Conservation (phyloP, 2,329 filamentous ascomycete species). For the Fusarium mundagurra region DNA sequence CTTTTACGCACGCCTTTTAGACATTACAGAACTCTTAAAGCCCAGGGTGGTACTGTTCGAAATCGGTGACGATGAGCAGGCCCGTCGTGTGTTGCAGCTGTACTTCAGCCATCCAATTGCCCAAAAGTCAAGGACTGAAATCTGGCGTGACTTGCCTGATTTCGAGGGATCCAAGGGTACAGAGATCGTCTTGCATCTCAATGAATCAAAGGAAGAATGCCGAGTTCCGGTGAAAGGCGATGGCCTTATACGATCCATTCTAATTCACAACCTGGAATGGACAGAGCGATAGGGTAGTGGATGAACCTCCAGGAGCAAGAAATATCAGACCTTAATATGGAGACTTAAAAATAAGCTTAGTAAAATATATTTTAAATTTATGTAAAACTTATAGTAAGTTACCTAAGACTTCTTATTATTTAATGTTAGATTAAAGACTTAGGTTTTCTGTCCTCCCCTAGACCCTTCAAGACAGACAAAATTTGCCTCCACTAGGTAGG, state of each 20-base stretch:
- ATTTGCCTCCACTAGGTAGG: not conserved
- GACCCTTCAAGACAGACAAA: not conserved
- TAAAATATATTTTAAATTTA: too few species aligned
- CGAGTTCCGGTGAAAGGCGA: constrained; percentile 55
- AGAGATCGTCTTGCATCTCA: constrained; percentile 37
- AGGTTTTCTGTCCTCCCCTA: not conserved
- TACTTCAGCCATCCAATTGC: constrained; percentile 48
- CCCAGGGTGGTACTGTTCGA: constrained; percentile 73
- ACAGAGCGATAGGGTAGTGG: not conserved
- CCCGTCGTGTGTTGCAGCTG: constrained; percentile 66
- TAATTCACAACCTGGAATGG: constrained; percentile 25
- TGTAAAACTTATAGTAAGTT: not conserved
- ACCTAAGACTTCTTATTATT: not conserved
- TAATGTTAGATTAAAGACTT: not conserved
- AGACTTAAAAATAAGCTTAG: too few species aligned
- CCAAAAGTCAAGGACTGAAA: constrained; percentile 59
- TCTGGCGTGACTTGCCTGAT: constrained; percentile 78
- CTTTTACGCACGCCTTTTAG: constrained; percentile 75
- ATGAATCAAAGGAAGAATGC: constrained; percentile 7
- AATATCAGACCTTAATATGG: not conserved
- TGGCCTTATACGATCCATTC: constrained; percentile 59
- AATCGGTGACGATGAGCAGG: constrained; percentile 76
- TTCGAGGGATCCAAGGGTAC: constrained; percentile 45
- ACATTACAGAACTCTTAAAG: constrained; percentile 59
- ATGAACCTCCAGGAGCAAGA: not conserved